These are phyloP conservation scores for Solanum chacoense DNA, from an alignment of 305 asterid genomes.

Conservation along the genomic window DNA sequence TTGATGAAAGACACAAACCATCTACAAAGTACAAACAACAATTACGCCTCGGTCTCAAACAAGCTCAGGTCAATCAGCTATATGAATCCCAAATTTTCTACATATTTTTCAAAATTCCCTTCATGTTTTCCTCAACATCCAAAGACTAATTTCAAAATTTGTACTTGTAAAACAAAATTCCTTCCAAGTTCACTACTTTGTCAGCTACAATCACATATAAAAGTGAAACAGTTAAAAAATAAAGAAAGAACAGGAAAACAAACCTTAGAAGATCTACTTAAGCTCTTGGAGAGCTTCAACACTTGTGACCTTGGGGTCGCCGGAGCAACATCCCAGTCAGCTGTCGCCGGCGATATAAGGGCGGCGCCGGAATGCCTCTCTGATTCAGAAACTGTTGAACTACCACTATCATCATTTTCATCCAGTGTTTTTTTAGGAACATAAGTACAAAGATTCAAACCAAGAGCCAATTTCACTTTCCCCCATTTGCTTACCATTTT, in stretches of 20 bases:
- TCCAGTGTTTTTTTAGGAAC: slow-evolving; percentile 34
- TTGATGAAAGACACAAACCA: not conserved
- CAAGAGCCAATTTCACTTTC: slow-evolving; percentile 59
- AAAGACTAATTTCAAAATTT: not conserved
- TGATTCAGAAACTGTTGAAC: slow-evolving; percentile 23
- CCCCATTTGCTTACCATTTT: slow-evolving; percentile 68
- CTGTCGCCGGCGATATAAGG: slow-evolving; percentile 44
- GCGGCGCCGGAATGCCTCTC: slow-evolving; percentile 58
- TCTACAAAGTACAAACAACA: not conserved
- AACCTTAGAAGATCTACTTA: slow-evolving; percentile 93
- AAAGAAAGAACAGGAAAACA: not conserved
- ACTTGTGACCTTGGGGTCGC: slow-evolving; percentile 43
- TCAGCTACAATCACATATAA: not conserved
- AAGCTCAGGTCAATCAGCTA: not conserved
- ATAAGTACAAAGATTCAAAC: slow-evolving; percentile 51
- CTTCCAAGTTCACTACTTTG: not conserved
- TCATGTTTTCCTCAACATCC: not conserved
- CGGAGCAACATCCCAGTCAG: slow-evolving; percentile 48
- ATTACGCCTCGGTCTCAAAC: not conserved
- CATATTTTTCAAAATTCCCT: not conserved
- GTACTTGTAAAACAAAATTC: not conserved
- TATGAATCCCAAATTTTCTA: not conserved
- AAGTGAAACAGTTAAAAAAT: not conserved
- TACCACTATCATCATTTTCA: slow-evolving; percentile 34
- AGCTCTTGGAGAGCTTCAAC: slow-evolving; percentile 65